Conservation (phyloP, 352 stramenopile genomes). For the Phytophthora aleatoria region DNA sequence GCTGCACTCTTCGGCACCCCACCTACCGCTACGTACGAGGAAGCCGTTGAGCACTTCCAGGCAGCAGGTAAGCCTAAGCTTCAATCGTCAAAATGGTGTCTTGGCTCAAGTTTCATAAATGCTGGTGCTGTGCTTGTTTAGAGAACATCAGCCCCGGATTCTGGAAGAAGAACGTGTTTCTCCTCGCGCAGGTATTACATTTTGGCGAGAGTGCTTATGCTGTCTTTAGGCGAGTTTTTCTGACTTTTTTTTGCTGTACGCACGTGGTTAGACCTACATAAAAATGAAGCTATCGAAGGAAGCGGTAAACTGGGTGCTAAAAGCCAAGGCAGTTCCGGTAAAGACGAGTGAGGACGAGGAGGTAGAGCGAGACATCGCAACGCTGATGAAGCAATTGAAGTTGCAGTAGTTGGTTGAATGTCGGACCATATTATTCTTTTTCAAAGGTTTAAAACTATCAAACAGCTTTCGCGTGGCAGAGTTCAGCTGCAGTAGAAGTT, state of each 20-base stretch:
- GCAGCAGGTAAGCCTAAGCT: constrained; percentile 41
- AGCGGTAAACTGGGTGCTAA: constrained; percentile 50
- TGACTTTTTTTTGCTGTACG: not conserved
- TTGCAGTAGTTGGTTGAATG: constrained; percentile 10
- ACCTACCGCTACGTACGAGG: constrained; percentile 65
- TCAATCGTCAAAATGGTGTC: not conserved
- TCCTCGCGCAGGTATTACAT: constrained; percentile 53
- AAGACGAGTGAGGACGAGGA: constrained; percentile 70
- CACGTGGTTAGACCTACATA: constrained; percentile 47
- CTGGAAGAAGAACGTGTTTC: constrained; percentile 82
- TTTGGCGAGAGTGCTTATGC: not conserved
- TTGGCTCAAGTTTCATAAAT: constrained; percentile 4
- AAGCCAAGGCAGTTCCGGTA: constrained; percentile 50
- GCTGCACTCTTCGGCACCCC: constrained; percentile 70
- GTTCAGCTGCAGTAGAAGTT: not conserved
- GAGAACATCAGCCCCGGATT: constrained; percentile 67
- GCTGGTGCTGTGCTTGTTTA: constrained; percentile 20
- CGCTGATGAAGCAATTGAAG: constrained; percentile 56
- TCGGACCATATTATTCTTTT: constrained; percentile 23
- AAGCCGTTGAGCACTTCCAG: constrained; percentile 58
- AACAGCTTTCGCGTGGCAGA: constrained; percentile 4
- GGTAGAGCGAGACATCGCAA: constrained; percentile 46
- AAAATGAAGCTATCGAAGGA: constrained; percentile 68
- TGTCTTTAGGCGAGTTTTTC: not conserved
- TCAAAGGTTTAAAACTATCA: constrained; percentile 3